Base-by-base conservation (phyloP, 2,329 filamentous ascomycete genomes). In the Diaporthe amygdali region DNA sequence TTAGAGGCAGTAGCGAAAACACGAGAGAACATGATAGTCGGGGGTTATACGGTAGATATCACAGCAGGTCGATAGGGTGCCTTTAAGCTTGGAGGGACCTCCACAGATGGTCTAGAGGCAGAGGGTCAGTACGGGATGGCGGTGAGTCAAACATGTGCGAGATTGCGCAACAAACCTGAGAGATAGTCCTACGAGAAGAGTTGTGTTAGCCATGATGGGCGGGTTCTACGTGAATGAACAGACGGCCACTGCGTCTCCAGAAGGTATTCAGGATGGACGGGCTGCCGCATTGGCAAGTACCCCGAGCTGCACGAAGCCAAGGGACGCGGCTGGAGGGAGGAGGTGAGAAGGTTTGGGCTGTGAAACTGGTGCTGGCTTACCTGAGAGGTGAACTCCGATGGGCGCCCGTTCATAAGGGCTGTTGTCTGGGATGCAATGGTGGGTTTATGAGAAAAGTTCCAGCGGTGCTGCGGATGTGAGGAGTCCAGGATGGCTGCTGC, bases 311-410 rank as follows among this genome's bases (percentile, higher is more conserved):
- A 30, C 49, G 32, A 32, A 9, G 39, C 30, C 17, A 12, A 12
- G n/a, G 51, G 49, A 49, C 30, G 34, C 49, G 66, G 3, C 32
- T 25, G 32, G n/a, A 4, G 20, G 25, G 20, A 39, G 47, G n/a
- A 17, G 41, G 34, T 30, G 49, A 22, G 49, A 49, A 59, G 20
- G 25, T 39, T 25, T 54, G 49, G 39, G 66, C 51, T 20, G 47
- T 41, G 63, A 46, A 51, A 30, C 49, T 52, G 56, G 61, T 51
- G 34, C 25, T 54, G 70, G 83, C 87, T 74, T 92, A 94, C 93
- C 91, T 95, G 93, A 85, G 93, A 95, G 86, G 93, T 95, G 88
- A 94, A 95, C 84, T 92, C 89, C 84, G 93, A 94, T 85, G 89
- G 88, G 89, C 92, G 91, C 88, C 92, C 92, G 92, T 91, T 93